These are phyloP conservation scores for Boletus speciosus DNA, from an alignment of 768 basidiomycete genomes.

Conservation along the genomic window DNA sequence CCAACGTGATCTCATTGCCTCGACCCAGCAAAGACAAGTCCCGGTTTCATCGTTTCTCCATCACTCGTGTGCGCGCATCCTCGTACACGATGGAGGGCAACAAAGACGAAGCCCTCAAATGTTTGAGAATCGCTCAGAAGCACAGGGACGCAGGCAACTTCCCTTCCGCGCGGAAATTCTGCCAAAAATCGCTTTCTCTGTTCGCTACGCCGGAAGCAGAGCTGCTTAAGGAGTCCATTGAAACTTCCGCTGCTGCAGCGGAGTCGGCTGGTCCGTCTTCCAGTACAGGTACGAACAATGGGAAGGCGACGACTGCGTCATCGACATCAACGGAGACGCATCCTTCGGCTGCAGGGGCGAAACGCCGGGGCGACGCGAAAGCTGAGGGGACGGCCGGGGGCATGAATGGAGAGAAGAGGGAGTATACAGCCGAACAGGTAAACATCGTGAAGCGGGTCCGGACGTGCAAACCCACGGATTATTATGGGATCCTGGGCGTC, in stretches of 20 bases:
- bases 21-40: slow-evolving; percentile 3
- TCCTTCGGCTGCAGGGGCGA: slow-evolving; percentile 69
- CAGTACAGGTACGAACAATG: slow-evolving; percentile 29
- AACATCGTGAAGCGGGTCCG: slow-evolving; percentile 83
- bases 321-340: slow-evolving; percentile 63
- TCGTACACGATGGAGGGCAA: slow-evolving; percentile 69
- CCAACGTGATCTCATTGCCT: slow-evolving; percentile 7
- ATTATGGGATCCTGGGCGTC: slow-evolving; percentile 86
- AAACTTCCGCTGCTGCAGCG: slow-evolving; percentile 44
- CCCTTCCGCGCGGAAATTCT: slow-evolving; percentile 81
- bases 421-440: slow-evolving; percentile 81
- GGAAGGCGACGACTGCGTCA: slow-evolving; percentile 36
- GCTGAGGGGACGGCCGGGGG: slow-evolving; percentile 54
- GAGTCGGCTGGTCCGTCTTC: slow-evolving; percentile 41
- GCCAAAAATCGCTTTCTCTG: slow-evolving; percentile 80
- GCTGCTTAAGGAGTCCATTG: slow-evolving; percentile 63
- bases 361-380: slow-evolving; percentile 50
- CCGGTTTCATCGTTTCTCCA: slow-evolving; percentile 5
- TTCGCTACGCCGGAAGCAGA: slow-evolving; percentile 76
- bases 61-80: slow-evolving; percentile 5
- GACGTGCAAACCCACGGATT: slow-evolving; percentile 82
- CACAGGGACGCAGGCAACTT: slow-evolving; percentile 71
- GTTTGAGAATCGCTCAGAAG: slow-evolving; percentile 73
- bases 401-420: slow-evolving; percentile 71
- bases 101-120: slow-evolving; percentile 84